phyloP scores from a whole-genome alignment of 345 rosid genomes.

The Eucalyptus paniculata region DNA sequence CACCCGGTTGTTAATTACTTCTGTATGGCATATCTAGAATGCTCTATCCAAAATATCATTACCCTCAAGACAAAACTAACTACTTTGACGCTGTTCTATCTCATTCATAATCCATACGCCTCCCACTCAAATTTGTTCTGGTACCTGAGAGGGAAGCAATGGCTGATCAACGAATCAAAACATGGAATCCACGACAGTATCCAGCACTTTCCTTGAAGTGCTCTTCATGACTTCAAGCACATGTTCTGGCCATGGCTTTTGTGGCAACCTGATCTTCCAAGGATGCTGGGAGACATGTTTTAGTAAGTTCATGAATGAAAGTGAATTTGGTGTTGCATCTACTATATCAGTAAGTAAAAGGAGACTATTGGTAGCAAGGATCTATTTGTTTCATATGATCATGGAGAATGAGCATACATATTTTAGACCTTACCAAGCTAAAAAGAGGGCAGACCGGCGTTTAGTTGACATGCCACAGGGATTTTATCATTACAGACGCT shows the following conservation, averaged over 20 bases:
- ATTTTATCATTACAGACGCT: too few relatives aligned
- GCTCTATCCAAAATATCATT: neutral
- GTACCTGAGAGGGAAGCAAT: conserved; percentile 28
- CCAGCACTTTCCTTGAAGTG: conserved; percentile 6
- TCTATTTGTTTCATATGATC: neutral
- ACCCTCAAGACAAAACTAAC: too few relatives aligned
- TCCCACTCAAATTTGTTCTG: neutral
- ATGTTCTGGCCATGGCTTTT: conserved; percentile 1
- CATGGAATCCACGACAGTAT: conserved; percentile 22
- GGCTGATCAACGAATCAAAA: conserved; percentile 27
- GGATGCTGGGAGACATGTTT: conserved; percentile 5
- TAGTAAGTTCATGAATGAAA: neutral
- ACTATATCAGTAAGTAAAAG: neutral
- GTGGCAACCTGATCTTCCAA: neutral
- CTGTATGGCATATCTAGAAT: neutral
- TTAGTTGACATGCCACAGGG: neutral
- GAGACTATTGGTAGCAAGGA: neutral
- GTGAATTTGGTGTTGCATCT: neutral
- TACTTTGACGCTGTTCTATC: neutral
- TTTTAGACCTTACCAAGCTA: neutral
- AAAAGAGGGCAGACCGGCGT: neutral
- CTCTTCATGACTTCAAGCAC: neutral
- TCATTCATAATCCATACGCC: neutral
- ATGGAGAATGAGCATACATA: neutral
- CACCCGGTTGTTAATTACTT: neutral